Base-by-base conservation (phyloP, 306 rosid genomes). In the Acacia crassicarpa region DNA sequence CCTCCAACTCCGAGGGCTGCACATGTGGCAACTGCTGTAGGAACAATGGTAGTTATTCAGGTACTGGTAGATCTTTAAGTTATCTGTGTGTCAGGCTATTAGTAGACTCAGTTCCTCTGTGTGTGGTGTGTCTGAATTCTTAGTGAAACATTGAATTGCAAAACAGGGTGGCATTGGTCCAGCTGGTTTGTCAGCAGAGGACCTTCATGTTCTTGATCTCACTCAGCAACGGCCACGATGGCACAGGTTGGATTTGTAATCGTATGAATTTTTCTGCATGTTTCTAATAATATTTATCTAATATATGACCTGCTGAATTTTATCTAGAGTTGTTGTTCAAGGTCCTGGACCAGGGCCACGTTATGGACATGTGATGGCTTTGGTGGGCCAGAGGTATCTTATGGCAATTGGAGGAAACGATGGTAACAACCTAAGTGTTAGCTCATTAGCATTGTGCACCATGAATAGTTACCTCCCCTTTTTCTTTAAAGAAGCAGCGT, bases 331-430 rank as follows among this genome's bases (percentile, higher is more conserved):
- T 78, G 96, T 95, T 86, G 99, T 96, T 81, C 99, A 96, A 85
- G 99, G 99, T 85, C 99, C 99, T 65, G 99, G 99, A 78, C 99
- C 99, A 49, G 99, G 99, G 84, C 88, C 99, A 27, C 99, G 99
- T 76, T 96, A 96, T 78, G 99, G 99, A 77, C 99, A 96, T 90
- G 99, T 93, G 79, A 96, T 96, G 99, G 99, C 99, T 87, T 87
- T 96, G 89, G 99, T 96, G 84, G 99, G 99, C 83, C 98, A 93
- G 88, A 91, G 99, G 89, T 96, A 96, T 87, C 98, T 96, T 76
- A 96, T 96, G 99, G 99, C 97, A 69, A 93, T 96, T 82, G 99
- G 99, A 85, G 99, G 99, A 72, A 96, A 96, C 84, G 99, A 96
- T 89, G 99, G 99, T 96, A 88, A 87, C 77, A 40, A 65, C 38